Base-by-base conservation (phyloP, 805 yeast genomes). In the Ascoidea tarda region DNA sequence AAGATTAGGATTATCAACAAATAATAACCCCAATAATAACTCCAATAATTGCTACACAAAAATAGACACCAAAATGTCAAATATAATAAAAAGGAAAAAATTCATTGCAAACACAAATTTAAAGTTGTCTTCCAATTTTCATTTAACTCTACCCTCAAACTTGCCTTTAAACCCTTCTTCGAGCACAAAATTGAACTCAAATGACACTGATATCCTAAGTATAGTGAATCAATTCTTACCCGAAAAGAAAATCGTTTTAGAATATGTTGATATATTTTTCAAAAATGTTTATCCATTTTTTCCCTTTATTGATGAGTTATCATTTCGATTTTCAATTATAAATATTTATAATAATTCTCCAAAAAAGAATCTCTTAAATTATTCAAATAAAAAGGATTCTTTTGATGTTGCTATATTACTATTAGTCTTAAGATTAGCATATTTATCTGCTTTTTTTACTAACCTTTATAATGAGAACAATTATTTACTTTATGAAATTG, bases 381-480 rank as follows among this genome's bases (percentile, higher is more conserved):
- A 75, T 12, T 71, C 67, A 46, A 70, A 65, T 52, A 66, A 74
- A 57, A 55, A 72, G 38, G 79, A 75, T 57, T 69, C 75, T 54
- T 78, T 80, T 1, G 57, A 60, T 12, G 51, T 73, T 31, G 82
- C 81, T 1, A 62, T 68, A 1, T 58, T 77, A 12, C 60, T 77
- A 45, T 58, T 74, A 10, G 65, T 76, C 2, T 57, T 77, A 46
- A 63, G 78, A 54, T 56, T 77, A 45, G 59, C 76, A 0, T 73
- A 69, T 57, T 57, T 72, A 12, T 69, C 77, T 0, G 44, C 44
- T 38, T 38, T 38, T 14, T 10, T 10, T 38, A 38, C 8, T 38
- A 38, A 38, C 4, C 33, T 42, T 4, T 51, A 46, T 10, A 59
- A 62, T 0, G 64, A 61, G 46, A 58, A 55, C 5, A 54, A 62